Evolutionary conservation across 148 eudicot genomes (phyloP).

Genomic region (Rhododendron kiyosumense): DNA sequence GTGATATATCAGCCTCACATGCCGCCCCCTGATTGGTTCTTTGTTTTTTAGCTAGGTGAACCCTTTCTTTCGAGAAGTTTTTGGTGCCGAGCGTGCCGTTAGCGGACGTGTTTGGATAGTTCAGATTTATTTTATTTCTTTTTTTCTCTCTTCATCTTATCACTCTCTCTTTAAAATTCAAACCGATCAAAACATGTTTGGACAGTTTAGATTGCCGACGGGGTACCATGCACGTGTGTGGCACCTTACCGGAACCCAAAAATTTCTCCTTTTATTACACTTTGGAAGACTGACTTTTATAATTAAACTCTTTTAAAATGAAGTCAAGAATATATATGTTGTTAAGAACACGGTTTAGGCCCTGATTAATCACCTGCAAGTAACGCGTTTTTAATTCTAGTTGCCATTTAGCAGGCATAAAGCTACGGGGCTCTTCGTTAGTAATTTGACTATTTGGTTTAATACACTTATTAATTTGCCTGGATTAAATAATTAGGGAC

Average conservation of each 20-base stretch:
- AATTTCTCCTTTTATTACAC: not conserved
- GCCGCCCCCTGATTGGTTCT: not conserved
- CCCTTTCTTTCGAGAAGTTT: not conserved
- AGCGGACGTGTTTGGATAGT: too few relatives aligned
- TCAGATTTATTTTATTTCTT: too few relatives aligned
- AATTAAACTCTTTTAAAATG: not conserved
- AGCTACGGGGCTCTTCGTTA: not conserved
- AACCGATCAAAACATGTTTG: too few relatives aligned
- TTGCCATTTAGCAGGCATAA: not conserved
- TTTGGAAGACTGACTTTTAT: not conserved
- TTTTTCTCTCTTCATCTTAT: rapidly evolving
- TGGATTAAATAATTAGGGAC: not conserved
- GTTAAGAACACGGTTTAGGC: not conserved
- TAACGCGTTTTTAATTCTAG: not conserved
- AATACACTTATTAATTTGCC: not conserved
- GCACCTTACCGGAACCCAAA: too few relatives aligned
- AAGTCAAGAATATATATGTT: not conserved
- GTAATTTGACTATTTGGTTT: not conserved
- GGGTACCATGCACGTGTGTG: too few relatives aligned
- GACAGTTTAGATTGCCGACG: too few relatives aligned
- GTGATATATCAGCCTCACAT: not conserved
- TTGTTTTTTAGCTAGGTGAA: not conserved
- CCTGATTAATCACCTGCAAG: not conserved
- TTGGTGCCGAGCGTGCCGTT: too few relatives aligned
- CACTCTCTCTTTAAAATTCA: too few relatives aligned